These are phyloP conservation scores for Hirsutella rhossiliensis DNA, from an alignment of 2,329 filamentous ascomycete species.

Conservation along the genomic window DNA sequence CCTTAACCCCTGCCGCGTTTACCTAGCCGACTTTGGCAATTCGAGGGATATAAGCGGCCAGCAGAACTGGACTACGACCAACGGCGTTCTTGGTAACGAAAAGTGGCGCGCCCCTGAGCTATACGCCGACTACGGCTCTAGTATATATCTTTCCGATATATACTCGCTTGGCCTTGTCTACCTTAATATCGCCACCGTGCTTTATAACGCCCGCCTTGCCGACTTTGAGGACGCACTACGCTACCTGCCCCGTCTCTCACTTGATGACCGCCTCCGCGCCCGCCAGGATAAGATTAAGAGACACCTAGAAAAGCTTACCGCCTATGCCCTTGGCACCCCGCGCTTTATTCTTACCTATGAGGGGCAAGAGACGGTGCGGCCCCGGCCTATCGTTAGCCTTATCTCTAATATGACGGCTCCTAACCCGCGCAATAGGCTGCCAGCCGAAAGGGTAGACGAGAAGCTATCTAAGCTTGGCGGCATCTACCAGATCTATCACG, in stretches of 20 bases:
- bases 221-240: conserved; percentile 27
- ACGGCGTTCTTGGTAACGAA: conserved; percentile 26
- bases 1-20: conserved; percentile 30
- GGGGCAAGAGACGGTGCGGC: conserved; percentile 24
- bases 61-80: conserved; percentile 31
- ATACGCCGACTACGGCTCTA: conserved; percentile 21
- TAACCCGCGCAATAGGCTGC: conserved; percentile 18
- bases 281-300: conserved; percentile 22
- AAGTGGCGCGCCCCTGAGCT: conserved; percentile 35
- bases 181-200: conserved; percentile 29
- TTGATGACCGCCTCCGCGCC: conserved; percentile 18
- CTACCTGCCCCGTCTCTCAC: conserved; percentile 13
- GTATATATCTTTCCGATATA: conserved; percentile 34
- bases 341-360: conserved; percentile 25
- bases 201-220: conserved; percentile 26
- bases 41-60: conserved; percentile 31
- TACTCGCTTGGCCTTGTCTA: conserved; percentile 35
- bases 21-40: conserved; percentile 37
- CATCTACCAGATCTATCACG: conserved; percentile 34
- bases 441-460: conserved; percentile 24
- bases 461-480: conserved; percentile 32
- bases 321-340: conserved; percentile 19
- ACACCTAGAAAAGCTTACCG: conserved; percentile 21
- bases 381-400: conserved; percentile 26
- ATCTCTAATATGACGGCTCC: conserved; percentile 22